Evolutionary conservation across 495 filamentous ascomycete genomes (phyloP), one percentile per base, ranked within the genome.

Genomic region (Darksidea phi): DNA sequence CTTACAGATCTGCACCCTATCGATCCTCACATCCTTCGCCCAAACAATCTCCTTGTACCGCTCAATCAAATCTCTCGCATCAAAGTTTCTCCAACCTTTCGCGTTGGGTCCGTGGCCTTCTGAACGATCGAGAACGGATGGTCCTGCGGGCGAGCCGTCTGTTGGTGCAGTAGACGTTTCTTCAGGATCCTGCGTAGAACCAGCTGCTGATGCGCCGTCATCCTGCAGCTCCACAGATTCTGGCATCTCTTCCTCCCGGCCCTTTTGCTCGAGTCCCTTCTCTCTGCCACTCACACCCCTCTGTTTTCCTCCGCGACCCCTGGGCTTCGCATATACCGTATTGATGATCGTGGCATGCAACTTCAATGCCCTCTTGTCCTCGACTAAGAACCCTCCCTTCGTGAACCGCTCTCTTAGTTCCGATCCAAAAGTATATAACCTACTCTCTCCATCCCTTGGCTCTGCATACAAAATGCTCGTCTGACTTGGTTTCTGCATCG

Each of bases 301-400:
- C 17, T n/a, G 8, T 21, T 7, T 57, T 32, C 67, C 60, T 47
- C 72, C 41, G n/a, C 61, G 54, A 17, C 54, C 32, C 15, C 43
- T 61, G 0, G 72, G 76, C 60, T 78, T 81, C 34, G 86, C 83
- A 71, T 96, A 96, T 28, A 91, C 82, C 7, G 91, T 96, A 72
- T 97, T 96, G 20, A 94, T 74, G 4, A 97, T 77, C 2, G 93
- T 96, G 15, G 88, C 90, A 71, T 96, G 93, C 49, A 96, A 70
- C 18, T 88, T 79, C 48, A 97, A 71, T n/a, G 83, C 82, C 32
- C 91, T 74, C 1, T 67, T 70, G 20, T 93, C 88, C 1, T 64
- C 73, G 0, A 75, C 67, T 63, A 96, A 68, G 17, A 92, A 77
- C 0, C 80, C 86, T 1, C 81, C 82, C 5, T 84, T 74, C 2